Percentiles rank a stretch among this genome's conserved stretches.
Conservation (phyloP, 75 land plant species). For the Ceratopteris richardii region DNA sequence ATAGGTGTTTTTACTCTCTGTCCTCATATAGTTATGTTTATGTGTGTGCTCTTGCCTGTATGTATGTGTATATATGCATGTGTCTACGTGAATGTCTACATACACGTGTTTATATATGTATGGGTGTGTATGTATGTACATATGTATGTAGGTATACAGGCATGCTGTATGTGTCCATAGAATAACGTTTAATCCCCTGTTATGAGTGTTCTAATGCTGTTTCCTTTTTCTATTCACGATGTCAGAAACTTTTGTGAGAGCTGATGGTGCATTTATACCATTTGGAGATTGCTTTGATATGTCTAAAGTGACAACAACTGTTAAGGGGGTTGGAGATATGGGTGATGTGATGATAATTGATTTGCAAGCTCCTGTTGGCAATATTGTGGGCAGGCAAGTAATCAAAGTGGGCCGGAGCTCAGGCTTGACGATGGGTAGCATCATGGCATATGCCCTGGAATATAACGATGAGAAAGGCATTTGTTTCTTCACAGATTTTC, state of each 20-base stretch:
- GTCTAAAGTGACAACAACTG: constrained; percentile 46
- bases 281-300: constrained; percentile 59
- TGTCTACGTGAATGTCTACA: no score
- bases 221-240: neutral
- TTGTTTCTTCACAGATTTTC: constrained; percentile 74
- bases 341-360: constrained; percentile 63
- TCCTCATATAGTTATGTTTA: no score
- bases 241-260: constrained; percentile 25
- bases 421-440: constrained; percentile 63
- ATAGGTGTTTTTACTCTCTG: no score
- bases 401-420: constrained; percentile 80
- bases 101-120: no score
- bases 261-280: constrained; percentile 83
- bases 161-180: no score
- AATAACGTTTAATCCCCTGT: no score
- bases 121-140: no score
- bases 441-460: constrained; percentile 77
- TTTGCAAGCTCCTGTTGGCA: constrained; percentile 60
- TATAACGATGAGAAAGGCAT: constrained; percentile 90
- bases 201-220: no score
- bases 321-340: constrained; percentile 71
- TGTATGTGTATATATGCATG: no score
- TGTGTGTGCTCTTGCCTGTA: no score
- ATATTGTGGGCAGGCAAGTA: constrained; percentile 66
- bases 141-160: no score